Evolutionary conservation across 345 rosid species (phyloP).

Genomic region (Citrus australasica): DNA sequence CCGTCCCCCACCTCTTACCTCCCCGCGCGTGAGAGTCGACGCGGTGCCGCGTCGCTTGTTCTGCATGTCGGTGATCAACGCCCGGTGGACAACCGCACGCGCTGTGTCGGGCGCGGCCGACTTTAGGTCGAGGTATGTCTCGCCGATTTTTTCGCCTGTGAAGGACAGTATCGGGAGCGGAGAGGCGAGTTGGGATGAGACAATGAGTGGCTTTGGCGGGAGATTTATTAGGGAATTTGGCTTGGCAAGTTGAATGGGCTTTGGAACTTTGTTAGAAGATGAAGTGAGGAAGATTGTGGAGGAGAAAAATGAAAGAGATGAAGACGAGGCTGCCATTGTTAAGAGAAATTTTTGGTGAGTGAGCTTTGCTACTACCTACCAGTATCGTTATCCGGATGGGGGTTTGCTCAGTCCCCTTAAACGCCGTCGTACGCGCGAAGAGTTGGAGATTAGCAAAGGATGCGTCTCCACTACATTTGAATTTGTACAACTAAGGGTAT

Average conservation of each 20-base stretch:
- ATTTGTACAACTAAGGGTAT: too few species aligned
- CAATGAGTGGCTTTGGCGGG: constrained; percentile 30
- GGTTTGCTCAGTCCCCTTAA: neutral
- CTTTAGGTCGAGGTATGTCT: constrained; percentile 74
- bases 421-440: too few species aligned
- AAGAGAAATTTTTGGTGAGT: neutral
- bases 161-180: constrained; percentile 68
- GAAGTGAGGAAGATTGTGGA: constrained; percentile 37
- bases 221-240: constrained; percentile 14
- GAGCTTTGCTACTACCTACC: neutral
- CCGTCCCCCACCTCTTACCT: constrained; percentile 89
- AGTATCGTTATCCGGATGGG: neutral
- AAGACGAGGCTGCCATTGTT: constrained; percentile 51
- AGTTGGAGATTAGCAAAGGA: too few species aligned
- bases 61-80: constrained; percentile 66
- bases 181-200: constrained; percentile 57
- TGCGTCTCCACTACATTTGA: too few species aligned
- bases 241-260: neutral
- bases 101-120: constrained; percentile 81
- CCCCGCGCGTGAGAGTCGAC: constrained; percentile 80
- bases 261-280: constrained; percentile 18
- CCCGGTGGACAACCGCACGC: constrained; percentile 88
- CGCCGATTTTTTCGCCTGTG: constrained; percentile 80
- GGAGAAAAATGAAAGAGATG: constrained; percentile 59
- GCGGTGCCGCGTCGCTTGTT: constrained; percentile 96